Conservation (phyloP, 371 early-diverging fungal species). For the Mucor saturninus region DNA sequence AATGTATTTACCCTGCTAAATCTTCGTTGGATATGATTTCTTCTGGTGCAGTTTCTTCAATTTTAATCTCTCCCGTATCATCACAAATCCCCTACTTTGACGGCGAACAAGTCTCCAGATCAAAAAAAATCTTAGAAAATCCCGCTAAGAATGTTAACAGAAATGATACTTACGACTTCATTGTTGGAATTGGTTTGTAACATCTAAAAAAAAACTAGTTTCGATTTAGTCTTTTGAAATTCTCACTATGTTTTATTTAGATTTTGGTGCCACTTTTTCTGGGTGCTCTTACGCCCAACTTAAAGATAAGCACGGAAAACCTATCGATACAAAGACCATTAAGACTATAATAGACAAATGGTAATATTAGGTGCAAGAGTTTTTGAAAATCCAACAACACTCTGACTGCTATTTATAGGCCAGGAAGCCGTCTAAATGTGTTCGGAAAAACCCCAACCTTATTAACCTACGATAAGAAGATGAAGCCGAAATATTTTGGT, state of each 20-base stretch:
- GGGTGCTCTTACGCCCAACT: conserved; percentile 38
- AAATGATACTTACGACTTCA: background rate
- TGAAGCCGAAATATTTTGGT: background rate
- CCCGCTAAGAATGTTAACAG: background rate
- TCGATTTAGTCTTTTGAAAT: no score
- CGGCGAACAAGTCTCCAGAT: no score
- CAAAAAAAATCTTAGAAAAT: background rate
- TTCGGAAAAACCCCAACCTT: conserved; percentile 2
- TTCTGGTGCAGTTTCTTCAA: no score
- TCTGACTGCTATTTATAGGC: no score
- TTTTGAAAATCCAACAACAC: background rate
- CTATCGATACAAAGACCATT: background rate
- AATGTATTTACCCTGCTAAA: background rate
- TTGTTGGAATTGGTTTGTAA: conserved; percentile 40
- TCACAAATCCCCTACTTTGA: no score
- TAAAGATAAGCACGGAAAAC: background rate
- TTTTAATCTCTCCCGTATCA: no score
- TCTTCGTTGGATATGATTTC: no score
- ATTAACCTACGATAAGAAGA: background rate
- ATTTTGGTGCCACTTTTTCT: conserved; percentile 61
- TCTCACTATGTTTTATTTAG: conserved; percentile 18
- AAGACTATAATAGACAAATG: background rate
- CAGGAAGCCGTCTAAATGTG: background rate
- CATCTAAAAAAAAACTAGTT: background rate
- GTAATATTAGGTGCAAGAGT: background rate